Evolutionary conservation across 331 rosid species (phyloP).

Genomic region (Malus hybrid): DNA sequence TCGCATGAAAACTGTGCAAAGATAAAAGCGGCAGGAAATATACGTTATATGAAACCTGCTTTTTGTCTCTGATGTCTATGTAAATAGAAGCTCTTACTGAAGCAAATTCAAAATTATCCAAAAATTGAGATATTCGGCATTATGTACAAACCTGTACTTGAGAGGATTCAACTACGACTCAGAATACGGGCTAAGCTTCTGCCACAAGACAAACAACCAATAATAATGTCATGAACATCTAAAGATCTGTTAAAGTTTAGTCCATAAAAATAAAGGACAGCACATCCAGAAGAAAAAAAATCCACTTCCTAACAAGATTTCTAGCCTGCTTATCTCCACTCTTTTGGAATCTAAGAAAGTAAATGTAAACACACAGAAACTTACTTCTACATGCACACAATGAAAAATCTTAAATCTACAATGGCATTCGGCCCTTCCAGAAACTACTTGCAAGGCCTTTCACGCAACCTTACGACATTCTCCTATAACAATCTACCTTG

Average conservation of each 20-base stretch:
- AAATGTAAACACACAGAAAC: not conserved
- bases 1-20: too few relatives aligned
- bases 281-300: too few relatives aligned
- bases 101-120: too few relatives aligned
- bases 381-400: not conserved
- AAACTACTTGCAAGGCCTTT: not conserved
- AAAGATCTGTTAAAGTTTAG: too few relatives aligned
- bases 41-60: too few relatives aligned
- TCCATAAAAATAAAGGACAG: too few relatives aligned
- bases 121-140: not conserved
- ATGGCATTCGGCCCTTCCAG: not conserved
- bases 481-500: not conserved
- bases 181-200: conserved; percentile 23
- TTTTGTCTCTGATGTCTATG: too few relatives aligned
- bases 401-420: not conserved
- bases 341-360: not conserved
- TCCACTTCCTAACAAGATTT: too few relatives aligned
- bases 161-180: conserved; percentile 10
- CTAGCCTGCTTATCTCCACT: not conserved
- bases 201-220: conserved; percentile 3
- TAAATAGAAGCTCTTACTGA: too few relatives aligned
- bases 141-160: conserved; percentile 13
- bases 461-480: not conserved
- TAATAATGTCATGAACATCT: not conserved
- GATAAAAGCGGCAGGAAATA: too few relatives aligned